Evolutionary conservation across 495 filamentous ascomycete genomes (phyloP), one percentile per base, ranked within the genome.

Genomic region (Cairneyella variabilis): DNA sequence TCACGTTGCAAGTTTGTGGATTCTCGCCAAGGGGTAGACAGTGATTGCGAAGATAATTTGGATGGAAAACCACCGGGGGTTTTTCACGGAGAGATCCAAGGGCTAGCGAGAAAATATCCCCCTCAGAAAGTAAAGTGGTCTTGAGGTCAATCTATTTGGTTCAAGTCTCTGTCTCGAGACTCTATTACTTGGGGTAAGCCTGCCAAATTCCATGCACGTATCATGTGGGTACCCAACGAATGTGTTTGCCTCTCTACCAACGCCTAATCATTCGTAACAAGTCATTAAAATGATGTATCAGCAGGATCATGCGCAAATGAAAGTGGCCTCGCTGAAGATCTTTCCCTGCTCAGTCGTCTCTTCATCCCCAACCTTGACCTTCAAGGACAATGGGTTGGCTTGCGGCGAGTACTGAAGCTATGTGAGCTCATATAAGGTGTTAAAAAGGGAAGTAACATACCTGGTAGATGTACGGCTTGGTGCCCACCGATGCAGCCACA

Each of bases 401-500:
- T 76, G 68, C 17, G 87, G 85, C 1, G 74, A 74, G 67, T 82
- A 95, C 86, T 92, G 44, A 11, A 57, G 28, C n/a, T 11, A 32
- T 36, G 63, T 73, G 59, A 70, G 66, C 36, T 44, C 11, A 1
- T 48, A 34, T 47, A 54, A 22, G 2, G 11, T 26, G 16, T 34
- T 23, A 47, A 26, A 34, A 40, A 11, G 43, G 34, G 32, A 27
- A 21, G 32, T 10, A 12, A 64, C 75, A 37, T 63, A 92, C 91
- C 80, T 96, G 92, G 73, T 96, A 98, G 64, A 98, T 97, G 66
- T 96, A 98, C 8, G 93, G 95, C 72, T 88, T 90, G 18, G 93
- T 92, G 55, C 93, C 93, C 2, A 83, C 89, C 37, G 91, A 89
- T 38, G 78, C 83, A 34, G 86, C 88, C 10, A 95, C 90, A 67